Evolutionary conservation across 202 grass and related monocot genomes (phyloP).

Genomic region (Carex arenaria): DNA sequence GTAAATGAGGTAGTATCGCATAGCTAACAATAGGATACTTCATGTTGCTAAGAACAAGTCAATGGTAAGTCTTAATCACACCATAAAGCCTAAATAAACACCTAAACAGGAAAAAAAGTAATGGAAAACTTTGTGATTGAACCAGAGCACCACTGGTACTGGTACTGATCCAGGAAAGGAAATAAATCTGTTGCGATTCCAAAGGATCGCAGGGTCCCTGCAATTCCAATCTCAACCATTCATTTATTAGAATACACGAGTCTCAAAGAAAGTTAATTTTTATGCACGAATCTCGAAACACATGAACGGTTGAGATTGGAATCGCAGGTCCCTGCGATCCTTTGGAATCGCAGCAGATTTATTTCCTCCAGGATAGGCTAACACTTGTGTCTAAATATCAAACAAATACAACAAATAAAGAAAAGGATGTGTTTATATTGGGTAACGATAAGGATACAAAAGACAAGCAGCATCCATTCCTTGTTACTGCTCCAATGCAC

Average conservation of each 20-base stretch:
- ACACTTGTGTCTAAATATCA: background rate
- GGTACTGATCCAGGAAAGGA: background rate
- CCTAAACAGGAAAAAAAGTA: background rate
- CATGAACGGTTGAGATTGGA: too few species aligned
- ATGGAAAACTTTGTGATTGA: background rate
- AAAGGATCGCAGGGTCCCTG: too few species aligned
- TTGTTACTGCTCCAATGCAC: constrained; percentile 59
- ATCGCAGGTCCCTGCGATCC: too few species aligned
- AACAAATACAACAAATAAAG: background rate
- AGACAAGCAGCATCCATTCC: constrained; percentile 82
- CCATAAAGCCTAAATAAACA: background rate
- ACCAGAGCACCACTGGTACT: background rate
- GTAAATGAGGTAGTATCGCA: background rate
- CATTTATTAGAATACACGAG: too few species aligned
- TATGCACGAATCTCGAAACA: too few species aligned
- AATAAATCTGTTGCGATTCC: too few species aligned
- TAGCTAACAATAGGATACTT: background rate
- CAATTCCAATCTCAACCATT: too few species aligned
- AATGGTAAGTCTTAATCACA: background rate
- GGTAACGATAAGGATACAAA: constrained; percentile 64
- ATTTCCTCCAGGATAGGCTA: background rate
- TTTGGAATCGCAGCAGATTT: too few species aligned
- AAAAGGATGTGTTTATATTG: background rate
- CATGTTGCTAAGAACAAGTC: background rate
- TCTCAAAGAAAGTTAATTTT: too few species aligned